Evolutionary conservation across 805 yeast species (phyloP), one percentile per base, ranked within the genome.

Genomic region (Phaffomyces opuntiae): DNA sequence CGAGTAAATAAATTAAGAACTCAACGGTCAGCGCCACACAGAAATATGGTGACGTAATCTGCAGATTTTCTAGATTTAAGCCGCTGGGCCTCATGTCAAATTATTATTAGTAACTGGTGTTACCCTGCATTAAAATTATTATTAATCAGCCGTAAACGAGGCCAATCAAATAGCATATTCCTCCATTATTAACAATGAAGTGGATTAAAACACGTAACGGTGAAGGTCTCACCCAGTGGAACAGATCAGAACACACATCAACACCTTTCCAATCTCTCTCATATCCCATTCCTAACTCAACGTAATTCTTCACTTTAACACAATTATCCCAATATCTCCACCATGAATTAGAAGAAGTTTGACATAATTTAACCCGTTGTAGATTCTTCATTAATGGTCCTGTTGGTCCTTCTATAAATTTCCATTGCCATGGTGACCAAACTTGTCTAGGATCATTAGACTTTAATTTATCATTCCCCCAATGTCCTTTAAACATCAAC

Each of bases 321-420:
- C 99, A 91, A 2, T 88, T 83, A 46, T 78, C 74, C 79, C 87
- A 76, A 54, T 87, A 73, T 59, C 91, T 90, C 93, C 96, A 91
- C 96, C 96, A 88, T 61, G 87, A 89, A 50, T 79, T 72, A 33
- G 90, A 29, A 11, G 31, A 29, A 29, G 13, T 67, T 60, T 89
- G 95, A 61, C 99, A 91, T 1, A 93, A 81, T 14, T 78, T 74
- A 1, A 67, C 62, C 38, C 99, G 72, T 41, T 73, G 63, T 45
- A 93, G 69, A 57, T 88, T 83, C 64, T 91, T 91, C 45, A 73
- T 70, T 43, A 93, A 63, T 1, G 99, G 99, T 0, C 99, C 99
- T 1, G 76, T 68, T 3, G 99, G 99, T 0, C 99, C 99, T 56
- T 86, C 90, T 42, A 93, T 89, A 61, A 85, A 87, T 53, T 80